Percentiles rank a stretch among this genome's conserved stretches.
These are phyloP conservation scores for Carex kokanica DNA, from an alignment of 176 grass and related monocot genomes.

Conservation along the genomic window DNA sequence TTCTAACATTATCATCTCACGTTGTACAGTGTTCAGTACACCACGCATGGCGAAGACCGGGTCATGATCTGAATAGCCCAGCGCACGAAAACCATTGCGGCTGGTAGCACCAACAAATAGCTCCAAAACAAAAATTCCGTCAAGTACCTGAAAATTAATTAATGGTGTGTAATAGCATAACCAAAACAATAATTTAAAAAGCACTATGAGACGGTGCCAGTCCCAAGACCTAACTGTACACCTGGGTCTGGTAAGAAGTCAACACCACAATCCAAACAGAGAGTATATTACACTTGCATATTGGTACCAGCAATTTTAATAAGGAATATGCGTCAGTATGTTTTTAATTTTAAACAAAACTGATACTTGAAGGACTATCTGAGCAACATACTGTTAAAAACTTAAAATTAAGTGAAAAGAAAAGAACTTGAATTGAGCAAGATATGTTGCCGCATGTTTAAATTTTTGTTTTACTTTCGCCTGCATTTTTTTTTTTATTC, in stretches of 20 bases:
- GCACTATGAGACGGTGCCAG: not conserved
- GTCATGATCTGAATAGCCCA: constrained; percentile 69
- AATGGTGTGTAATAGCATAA: not conserved
- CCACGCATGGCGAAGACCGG: constrained; percentile 81
- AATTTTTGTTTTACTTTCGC: too few relatives aligned
- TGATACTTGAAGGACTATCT: not conserved
- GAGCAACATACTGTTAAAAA: not conserved
- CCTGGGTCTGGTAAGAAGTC: too few relatives aligned
- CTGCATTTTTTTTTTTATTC: too few relatives aligned
- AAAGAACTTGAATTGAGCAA: too few relatives aligned
- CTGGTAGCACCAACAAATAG: constrained; percentile 59
- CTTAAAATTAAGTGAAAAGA: too few relatives aligned
- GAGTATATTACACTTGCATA: not conserved
- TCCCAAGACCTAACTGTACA: too few relatives aligned
- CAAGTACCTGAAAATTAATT: constrained; percentile 54
- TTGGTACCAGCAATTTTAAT: not conserved
- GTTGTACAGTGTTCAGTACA: constrained; percentile 62
- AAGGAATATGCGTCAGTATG: not conserved
- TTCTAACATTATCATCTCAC: constrained; percentile 98
- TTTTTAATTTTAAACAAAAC: not conserved
- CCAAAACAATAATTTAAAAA: not conserved
- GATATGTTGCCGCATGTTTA: too few relatives aligned
- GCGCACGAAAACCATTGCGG: constrained; percentile 42
- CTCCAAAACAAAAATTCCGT: constrained; percentile 81
- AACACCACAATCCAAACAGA: too few relatives aligned